phyloP scores from a whole-genome alignment of 495 filamentous ascomycete genomes.

The Letharia lupina region DNA sequence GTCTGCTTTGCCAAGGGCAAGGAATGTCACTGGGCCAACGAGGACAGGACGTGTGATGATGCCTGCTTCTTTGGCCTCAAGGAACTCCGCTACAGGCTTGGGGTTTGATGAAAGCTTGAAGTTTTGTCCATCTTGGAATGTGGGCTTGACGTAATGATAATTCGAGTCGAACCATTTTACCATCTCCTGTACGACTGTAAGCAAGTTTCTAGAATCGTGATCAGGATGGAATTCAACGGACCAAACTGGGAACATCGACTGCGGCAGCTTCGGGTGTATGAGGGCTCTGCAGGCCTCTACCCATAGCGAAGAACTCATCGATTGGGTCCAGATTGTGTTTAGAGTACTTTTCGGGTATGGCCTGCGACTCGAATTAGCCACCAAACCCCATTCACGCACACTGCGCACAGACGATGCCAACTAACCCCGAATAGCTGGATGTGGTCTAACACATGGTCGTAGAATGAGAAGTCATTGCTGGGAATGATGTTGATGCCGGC shows the following conservation, averaged over 20 bases:
- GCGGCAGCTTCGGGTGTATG: conserved; percentile 47
- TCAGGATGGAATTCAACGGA: conserved; percentile 28
- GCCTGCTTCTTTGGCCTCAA: conserved; percentile 94
- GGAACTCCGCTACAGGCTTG: conserved; percentile 89
- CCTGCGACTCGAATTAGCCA: conserved; percentile 38
- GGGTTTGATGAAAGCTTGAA: conserved; percentile 82
- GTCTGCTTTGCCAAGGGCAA: conserved; percentile 92
- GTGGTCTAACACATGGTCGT: conserved; percentile 97
- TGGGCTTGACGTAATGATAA: conserved; percentile 99
- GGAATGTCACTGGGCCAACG: conserved; percentile 92
- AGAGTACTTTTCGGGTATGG: conserved; percentile 82
- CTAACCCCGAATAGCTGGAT: conserved; percentile 96
- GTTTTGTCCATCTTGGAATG: conserved; percentile 86
- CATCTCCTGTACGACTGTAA: conserved; percentile 61
- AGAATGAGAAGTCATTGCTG: conserved; percentile 98
- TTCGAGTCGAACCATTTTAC: conserved; percentile 99
- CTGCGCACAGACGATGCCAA: conserved; percentile 17
- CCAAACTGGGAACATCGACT: conserved; percentile 83
- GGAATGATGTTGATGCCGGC: conserved; percentile 95
- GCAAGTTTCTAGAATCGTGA: conserved; percentile 2
- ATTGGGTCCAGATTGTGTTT: conserved; percentile 74
- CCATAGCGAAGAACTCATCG: conserved; percentile 99
- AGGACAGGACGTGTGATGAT: conserved; percentile 88
- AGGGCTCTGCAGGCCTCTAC: conserved; percentile 87
- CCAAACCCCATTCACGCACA: background rate